Percentiles rank a stretch among this genome's conserved stretches.
These are phyloP conservation scores for Phascolomyces articulosus DNA, from an alignment of 371 early-diverging fungal species.

Conservation along the genomic window DNA sequence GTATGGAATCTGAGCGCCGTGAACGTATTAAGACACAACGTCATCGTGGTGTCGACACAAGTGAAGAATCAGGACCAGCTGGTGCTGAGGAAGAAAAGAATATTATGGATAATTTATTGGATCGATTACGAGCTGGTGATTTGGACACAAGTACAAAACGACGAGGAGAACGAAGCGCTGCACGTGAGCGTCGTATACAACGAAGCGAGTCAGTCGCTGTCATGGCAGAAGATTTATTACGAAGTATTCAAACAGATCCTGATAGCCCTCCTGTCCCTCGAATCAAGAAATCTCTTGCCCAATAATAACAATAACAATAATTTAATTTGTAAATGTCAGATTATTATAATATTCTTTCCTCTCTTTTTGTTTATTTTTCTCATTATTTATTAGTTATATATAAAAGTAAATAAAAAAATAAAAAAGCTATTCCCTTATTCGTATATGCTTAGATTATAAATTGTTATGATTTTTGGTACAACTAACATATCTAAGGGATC, in stretches of 20 bases:
- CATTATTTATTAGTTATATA: background rate
- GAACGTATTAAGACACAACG: conserved; percentile 47
- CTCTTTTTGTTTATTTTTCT: background rate
- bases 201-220: conserved; percentile 65
- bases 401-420: too few species aligned
- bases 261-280: conserved; percentile 21
- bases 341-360: background rate
- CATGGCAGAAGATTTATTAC: conserved; percentile 76
- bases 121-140: conserved; percentile 75
- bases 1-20: conserved; percentile 47
- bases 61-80: conserved; percentile 41
- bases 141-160: conserved; percentile 64
- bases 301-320: background rate
- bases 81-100: conserved; percentile 68
- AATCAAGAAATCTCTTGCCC: background rate
- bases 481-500: too few species aligned
- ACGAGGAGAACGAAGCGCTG: conserved; percentile 40
- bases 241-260: conserved; percentile 59
- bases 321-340: conserved; percentile 4
- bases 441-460: too few species aligned
- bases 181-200: conserved; percentile 48
- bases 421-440: too few species aligned
- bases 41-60: conserved; percentile 51
- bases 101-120: conserved; percentile 81
- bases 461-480: too few species aligned